Evolutionary conservation across 352 stramenopile genomes (phyloP).

Genomic region (Globisporangium camurandrum): DNA sequence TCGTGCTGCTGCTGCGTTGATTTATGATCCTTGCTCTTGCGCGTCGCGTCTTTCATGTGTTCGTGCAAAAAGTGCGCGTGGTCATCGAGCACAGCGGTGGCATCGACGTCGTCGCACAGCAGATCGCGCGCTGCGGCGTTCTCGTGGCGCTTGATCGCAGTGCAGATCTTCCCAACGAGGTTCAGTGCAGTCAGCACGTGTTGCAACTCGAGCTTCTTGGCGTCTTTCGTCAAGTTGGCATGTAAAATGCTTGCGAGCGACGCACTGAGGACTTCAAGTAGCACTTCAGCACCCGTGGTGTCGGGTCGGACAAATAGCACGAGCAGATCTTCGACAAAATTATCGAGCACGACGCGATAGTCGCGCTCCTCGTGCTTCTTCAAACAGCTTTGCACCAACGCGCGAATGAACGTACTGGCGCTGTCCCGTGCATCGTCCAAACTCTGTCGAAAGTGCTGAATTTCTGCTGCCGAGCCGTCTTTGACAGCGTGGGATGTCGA

Average conservation of each 20-base stretch:
- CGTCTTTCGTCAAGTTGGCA: slow-evolving; percentile 42
- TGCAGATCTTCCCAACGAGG: slow-evolving; percentile 71
- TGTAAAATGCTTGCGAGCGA: slow-evolving; percentile 62
- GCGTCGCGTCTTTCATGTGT: slow-evolving; percentile 4
- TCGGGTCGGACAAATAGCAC: slow-evolving; percentile 76
- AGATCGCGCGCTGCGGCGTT: slow-evolving; percentile 21
- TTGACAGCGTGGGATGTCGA: slow-evolving; percentile 11
- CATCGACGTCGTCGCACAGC: slow-evolving; percentile 39
- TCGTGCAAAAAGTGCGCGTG: slow-evolving; percentile 29
- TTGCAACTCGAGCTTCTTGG: slow-evolving; percentile 62
- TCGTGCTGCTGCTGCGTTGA: not conserved
- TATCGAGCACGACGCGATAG: slow-evolving; percentile 66
- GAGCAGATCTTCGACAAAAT: slow-evolving; percentile 80
- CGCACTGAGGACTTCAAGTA: slow-evolving; percentile 63
- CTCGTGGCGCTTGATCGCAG: slow-evolving; percentile 58
- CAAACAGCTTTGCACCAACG: slow-evolving; percentile 64
- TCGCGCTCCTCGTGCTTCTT: slow-evolving; percentile 80
- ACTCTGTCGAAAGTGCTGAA: slow-evolving; percentile 11
- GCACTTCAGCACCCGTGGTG: slow-evolving; percentile 61
- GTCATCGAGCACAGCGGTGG: slow-evolving; percentile 36
- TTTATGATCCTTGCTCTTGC: slow-evolving; percentile 4
- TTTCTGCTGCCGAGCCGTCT: slow-evolving; percentile 12
- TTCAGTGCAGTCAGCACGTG: slow-evolving; percentile 57
- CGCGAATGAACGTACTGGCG: slow-evolving; percentile 33
- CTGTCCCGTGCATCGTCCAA: slow-evolving; percentile 29